Conservation (phyloP, 768 basidiomycete genomes). For the Pleurotus citrinopileatus region DNA sequence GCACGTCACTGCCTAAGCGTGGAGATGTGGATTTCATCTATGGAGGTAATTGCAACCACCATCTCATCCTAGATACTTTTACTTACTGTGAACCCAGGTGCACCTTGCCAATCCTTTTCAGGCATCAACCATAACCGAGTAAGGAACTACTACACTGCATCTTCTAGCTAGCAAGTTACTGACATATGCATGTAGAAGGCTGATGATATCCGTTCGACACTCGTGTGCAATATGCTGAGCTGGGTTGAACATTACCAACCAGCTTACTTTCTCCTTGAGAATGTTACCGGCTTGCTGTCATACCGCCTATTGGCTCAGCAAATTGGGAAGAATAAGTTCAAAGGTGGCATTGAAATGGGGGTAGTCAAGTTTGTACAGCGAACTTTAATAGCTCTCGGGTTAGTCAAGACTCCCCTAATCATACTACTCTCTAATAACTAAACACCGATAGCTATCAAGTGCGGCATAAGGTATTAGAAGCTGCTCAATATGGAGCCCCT, state of each 20-base stretch:
- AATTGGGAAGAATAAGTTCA: conserved; percentile 22
- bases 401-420: conserved; percentile 17
- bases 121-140: conserved; percentile 61
- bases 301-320: conserved; percentile 42
- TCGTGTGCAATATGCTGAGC: conserved; percentile 8
- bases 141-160: too few species aligned
- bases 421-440: conserved; percentile 3
- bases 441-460: conserved; percentile 55
- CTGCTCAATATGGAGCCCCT: conserved; percentile 70
- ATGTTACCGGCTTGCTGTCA: conserved; percentile 60
- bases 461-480: conserved; percentile 61
- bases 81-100: conserved; percentile 39
- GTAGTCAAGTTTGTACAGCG: conserved; percentile 67
- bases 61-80: neutral
- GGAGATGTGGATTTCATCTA: conserved; percentile 70
- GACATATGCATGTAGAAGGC: conserved; percentile 35
- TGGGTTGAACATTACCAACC: conserved; percentile 62
- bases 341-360: conserved; percentile 46
- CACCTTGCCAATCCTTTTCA: conserved; percentile 76
- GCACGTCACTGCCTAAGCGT: conserved; percentile 50
- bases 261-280: conserved; percentile 66
- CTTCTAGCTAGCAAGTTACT: neutral
- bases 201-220: conserved; percentile 51
- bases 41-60: conserved; percentile 50
- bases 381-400: conserved; percentile 63